Conservation (phyloP, 495 filamentous ascomycete species). For the Daldinia childiae region DNA sequence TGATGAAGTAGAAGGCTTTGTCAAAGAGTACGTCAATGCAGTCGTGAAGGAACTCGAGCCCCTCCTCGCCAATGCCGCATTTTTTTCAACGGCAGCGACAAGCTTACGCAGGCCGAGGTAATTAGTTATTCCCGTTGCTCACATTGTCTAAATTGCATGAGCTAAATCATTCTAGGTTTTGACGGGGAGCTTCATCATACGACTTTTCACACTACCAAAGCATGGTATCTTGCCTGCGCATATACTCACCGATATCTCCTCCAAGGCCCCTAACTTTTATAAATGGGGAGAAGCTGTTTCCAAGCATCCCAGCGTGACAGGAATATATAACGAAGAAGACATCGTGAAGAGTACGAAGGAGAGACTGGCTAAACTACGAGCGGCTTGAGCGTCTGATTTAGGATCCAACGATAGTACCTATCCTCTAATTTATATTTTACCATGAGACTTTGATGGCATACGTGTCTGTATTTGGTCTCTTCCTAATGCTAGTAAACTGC, state of each 20-base stretch:
- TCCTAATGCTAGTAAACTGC: no score
- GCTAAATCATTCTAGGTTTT: slow-evolving; percentile 58
- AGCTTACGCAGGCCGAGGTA: slow-evolving; percentile 82
- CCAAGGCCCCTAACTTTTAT: slow-evolving; percentile 69
- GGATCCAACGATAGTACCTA: no score
- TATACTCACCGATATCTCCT: slow-evolving; percentile 58
- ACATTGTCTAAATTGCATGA: neutral
- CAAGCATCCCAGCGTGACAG: slow-evolving; percentile 71
- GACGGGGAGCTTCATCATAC: slow-evolving; percentile 73
- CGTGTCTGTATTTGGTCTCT: no score
- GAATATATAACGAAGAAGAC: slow-evolving; percentile 65
- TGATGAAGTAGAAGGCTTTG: slow-evolving; percentile 51
- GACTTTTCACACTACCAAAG: slow-evolving; percentile 62
- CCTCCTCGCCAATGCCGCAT: slow-evolving; percentile 68
- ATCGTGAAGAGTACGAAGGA: slow-evolving; percentile 47
- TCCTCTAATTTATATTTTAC: neutral
- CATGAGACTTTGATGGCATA: no score
- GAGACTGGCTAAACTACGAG: slow-evolving; percentile 47
- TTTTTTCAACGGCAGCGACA: slow-evolving; percentile 83
- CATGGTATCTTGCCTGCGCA: slow-evolving; percentile 61
- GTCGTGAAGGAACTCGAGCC: slow-evolving; percentile 81
- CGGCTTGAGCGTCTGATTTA: slow-evolving; percentile 3
- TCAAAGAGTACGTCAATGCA: slow-evolving; percentile 58
- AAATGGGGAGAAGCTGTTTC: slow-evolving; percentile 72
- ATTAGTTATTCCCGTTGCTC: slow-evolving; percentile 24